Conservation (phyloP, 2,329 filamentous ascomycete genomes). For the Aureobasidium vineae region DNA sequence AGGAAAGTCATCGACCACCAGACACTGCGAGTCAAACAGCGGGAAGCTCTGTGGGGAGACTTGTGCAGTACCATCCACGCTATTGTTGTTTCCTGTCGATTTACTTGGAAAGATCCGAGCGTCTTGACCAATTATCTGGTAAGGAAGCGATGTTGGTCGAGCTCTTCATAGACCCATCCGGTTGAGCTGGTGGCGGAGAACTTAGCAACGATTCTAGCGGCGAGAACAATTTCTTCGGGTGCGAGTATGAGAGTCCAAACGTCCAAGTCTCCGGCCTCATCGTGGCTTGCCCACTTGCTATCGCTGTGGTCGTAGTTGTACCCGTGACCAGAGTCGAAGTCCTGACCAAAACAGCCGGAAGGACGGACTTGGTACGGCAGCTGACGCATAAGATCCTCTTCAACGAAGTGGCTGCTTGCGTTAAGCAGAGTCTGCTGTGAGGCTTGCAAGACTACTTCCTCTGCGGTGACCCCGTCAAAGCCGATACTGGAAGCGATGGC, state of each 20-base stretch:
- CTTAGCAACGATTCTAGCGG: not conserved
- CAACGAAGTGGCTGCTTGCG: not conserved
- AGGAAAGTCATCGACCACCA: too few relatives aligned
- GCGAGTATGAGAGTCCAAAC: not conserved
- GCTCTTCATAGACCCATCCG: not conserved
- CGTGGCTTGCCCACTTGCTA: not conserved
- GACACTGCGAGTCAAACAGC: too few relatives aligned
- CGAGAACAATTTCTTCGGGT: not conserved
- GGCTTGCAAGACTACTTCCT: not conserved
- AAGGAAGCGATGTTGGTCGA: not conserved
- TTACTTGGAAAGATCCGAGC: not conserved
- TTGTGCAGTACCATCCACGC: too few relatives aligned
- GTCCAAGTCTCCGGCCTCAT: not conserved
- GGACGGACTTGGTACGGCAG: not conserved
- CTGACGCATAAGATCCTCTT: not conserved
- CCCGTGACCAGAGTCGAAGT: not conserved
- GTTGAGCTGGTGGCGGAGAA: not conserved
- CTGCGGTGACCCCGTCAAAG: not conserved
- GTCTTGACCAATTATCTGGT: not conserved
- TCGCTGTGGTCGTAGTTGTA: not conserved
- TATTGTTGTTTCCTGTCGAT: too few relatives aligned
- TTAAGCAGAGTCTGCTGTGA: not conserved
- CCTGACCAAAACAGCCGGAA: not conserved
- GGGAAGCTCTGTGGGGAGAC: too few relatives aligned
- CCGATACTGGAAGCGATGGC: not conserved